Evolutionary conservation across 2,329 filamentous ascomycete genomes (phyloP), one percentile per base, ranked within the genome.

Genomic region (Seiridium cupressi): DNA sequence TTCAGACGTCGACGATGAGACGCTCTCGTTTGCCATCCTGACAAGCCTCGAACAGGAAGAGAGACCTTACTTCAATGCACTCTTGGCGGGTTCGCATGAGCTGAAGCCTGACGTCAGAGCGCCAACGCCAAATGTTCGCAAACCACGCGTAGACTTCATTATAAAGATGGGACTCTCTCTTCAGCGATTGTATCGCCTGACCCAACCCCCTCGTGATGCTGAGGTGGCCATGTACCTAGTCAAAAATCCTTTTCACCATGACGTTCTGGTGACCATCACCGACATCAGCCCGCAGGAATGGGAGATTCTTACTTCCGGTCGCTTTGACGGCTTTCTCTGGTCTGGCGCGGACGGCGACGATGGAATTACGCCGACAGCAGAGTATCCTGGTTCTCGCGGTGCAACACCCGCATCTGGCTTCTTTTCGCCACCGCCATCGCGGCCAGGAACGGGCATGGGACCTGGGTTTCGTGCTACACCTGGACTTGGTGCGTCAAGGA

Each of bases 241-340:
- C 64, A 92, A 90, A 72, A 90, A 97, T 72, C 88, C 89, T 0
- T 81, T 85, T 10, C 86, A 95, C 54, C 94, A 98, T 73, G 90
- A 95, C 69, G 87, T 97, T 38, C 85, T 98, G 3, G 88, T 92
- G 46, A 97, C 94, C 0, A 83, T 97, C 55, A 89, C 91, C 42
- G 92, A 93, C 57, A 95, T 98, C 67, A 95, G 90, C 70, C 85
- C 88, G 51, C 90, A 91, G n/a, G 94, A 98, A 74, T 98, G 94
- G 94, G 94, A 97, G 63, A 96, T 98, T 59, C 82, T 98, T 10
- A 92, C 90, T 4, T 97, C 94, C 0, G 94, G 94, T 35, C 90
- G 94, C 35, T 98, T 98, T 68, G 93, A 97, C 70, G 94, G 94
- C 3, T 98, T 98, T 76, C 82, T 97, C 26, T 96, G 94, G 87